Base-by-base conservation (phyloP, 1,284 basidiomycete genomes). In the Tilletia indica region DNA sequence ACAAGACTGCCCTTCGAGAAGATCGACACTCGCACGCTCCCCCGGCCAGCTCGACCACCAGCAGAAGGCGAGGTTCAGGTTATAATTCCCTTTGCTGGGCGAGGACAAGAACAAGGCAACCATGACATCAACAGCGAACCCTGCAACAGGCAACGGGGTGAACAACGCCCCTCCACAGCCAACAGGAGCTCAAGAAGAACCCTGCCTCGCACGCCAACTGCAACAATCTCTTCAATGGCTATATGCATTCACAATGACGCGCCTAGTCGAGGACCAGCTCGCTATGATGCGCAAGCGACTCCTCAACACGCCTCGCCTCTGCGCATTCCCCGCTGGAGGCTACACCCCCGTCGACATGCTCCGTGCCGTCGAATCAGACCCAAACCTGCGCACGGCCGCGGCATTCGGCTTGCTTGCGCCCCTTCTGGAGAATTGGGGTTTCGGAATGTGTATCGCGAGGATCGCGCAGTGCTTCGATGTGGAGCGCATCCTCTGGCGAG, bases 381-480 rank as follows among this genome's bases (percentile, higher is more conserved):
- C 61, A 19, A 34, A 64, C 6, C 61, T 34, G 36, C 31, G 61
- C 31, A 64, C 31, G 14, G 61, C 61, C 14, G 61, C 36, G 9
- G 36, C 19, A 12, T 11, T n/a, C 14, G 61, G 61, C 9, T 21
- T 64, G 36, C 12, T 64, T 19, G 34, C 19, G 3, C 61, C 61
- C 12, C 61, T 64, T 8, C 61, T 64, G 36, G 61, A 64, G 5
- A 64, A 64, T 21, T 64, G 61, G 61, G 61, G 36, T 19, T 16
- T 64, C 14, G 61, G 61, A 16, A 64, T 64, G 61, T n/a, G 36
- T 11, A 64, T 39, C 16, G 61, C 61, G 14, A 16, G 19, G 16
- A 39, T 64, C 21, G 61, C 61, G 19, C 16, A 25, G 12, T 64
- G 61, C 61, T 64, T 64, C 56, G 56, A 58, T 14, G 56, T 58